Evolutionary conservation across 176 grass and related monocot species (phyloP).

Genomic region (sorghum (Sorghum bicolor)): Sorghum_bicolor_NCBIv3 NC_012876.2:56634001-56634500

Average conservation of each 20-base stretch:
- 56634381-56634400: neutral
- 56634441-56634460: neutral
- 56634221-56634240: conserved; percentile 86
- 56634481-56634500: conserved; percentile 80
- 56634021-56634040: conserved; percentile 67
- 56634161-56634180: neutral
- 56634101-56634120: neutral
- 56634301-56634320: conserved; percentile 65
- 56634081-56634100: neutral
- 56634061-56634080: conserved; percentile 61
- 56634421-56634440: neutral
- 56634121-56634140: neutral
- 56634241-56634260: conserved; percentile 82
- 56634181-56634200: neutral
- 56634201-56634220: conserved; percentile 56
- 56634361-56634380: neutral
- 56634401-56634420: too few species aligned
- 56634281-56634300: conserved; percentile 54
- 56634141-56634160: neutral
- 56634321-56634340: conserved; percentile 56
- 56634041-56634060: conserved; percentile 73
- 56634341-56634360: neutral
- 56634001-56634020: conserved; percentile 78
- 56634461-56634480: conserved; percentile 44
- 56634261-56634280: conserved; percentile 60